Conservation (phyloP, 257 asterid species). For the Forsythia viridissima region DNA sequence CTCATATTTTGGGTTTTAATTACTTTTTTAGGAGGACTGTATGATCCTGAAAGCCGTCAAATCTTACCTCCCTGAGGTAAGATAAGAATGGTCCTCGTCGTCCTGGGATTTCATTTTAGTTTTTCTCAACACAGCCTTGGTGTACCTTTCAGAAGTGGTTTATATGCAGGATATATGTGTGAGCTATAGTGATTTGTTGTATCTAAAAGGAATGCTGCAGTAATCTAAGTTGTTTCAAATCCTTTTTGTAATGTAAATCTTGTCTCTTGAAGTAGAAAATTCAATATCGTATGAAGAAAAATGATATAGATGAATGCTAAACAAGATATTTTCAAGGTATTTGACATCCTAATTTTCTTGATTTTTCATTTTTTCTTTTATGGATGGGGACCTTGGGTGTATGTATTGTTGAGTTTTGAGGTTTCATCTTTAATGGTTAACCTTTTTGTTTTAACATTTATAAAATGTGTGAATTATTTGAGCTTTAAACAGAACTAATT, state of each 20-base stretch:
- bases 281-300: neutral
- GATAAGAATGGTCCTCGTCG: neutral
- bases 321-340: neutral
- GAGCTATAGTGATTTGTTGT: neutral
- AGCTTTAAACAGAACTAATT: neutral
- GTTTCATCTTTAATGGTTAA: neutral
- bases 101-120: neutral
- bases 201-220: neutral
- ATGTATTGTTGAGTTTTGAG: no score
- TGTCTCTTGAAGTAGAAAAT: neutral
- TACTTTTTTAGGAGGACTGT: conserved; percentile 59
- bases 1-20: conserved; percentile 69
- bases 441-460: no score
- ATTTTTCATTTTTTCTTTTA: no score
- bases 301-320: neutral
- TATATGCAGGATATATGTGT: neutral
- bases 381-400: neutral
- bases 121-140: neutral
- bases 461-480: neutral
- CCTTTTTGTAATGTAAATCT: neutral
- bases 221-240: neutral
- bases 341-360: neutral
- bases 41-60: conserved; percentile 59
- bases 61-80: conserved; percentile 32
- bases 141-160: neutral